These are phyloP conservation scores for Cyclotella choctawhatcheeana DNA, from an alignment of 108 stramenopile genomes.

Conservation along the genomic window DNA sequence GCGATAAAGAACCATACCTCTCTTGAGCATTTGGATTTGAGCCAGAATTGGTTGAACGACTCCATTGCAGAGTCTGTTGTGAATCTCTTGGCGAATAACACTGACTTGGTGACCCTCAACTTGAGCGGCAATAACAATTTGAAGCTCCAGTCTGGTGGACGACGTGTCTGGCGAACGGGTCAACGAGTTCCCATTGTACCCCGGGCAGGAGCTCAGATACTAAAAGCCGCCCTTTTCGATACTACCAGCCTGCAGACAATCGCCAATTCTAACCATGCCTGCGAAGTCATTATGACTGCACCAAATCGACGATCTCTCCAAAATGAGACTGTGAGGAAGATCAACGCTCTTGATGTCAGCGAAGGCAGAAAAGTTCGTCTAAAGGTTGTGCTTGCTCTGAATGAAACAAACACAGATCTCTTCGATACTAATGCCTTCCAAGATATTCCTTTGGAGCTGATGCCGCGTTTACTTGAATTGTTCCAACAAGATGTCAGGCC, in stretches of 20 bases:
- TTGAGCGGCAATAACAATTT: background rate
- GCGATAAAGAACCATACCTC: constrained; percentile 17
- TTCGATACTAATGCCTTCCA: constrained; percentile 6
- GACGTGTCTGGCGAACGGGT: background rate
- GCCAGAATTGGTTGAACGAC: constrained; percentile 4
- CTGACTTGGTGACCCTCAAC: constrained; percentile 12
- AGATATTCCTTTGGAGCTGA: constrained; percentile 9
- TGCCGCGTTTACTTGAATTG: background rate
- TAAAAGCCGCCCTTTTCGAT: constrained; percentile 15
- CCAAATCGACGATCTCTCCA: background rate
- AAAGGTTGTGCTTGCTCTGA: constrained; percentile 14
- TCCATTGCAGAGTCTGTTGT: background rate
- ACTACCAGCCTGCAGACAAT: constrained; percentile 11
- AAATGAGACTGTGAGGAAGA: constrained; percentile 1
- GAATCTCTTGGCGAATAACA: constrained; percentile 22
- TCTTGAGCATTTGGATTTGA: constrained; percentile 21
- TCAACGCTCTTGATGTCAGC: constrained; percentile 16
- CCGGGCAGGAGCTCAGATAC: background rate
- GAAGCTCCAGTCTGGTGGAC: background rate
- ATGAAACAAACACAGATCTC: background rate
- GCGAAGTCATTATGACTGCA: background rate
- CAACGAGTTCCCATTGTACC: background rate
- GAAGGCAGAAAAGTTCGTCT: constrained; percentile 15
- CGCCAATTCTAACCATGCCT: constrained; percentile 25
- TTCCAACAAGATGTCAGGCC: background rate